A percentile compares a stretch with the other conserved stretches of the same genome.
Conservation (phyloP, 495 filamentous ascomycete genomes). For the Bacidia gigantensis region DNA sequence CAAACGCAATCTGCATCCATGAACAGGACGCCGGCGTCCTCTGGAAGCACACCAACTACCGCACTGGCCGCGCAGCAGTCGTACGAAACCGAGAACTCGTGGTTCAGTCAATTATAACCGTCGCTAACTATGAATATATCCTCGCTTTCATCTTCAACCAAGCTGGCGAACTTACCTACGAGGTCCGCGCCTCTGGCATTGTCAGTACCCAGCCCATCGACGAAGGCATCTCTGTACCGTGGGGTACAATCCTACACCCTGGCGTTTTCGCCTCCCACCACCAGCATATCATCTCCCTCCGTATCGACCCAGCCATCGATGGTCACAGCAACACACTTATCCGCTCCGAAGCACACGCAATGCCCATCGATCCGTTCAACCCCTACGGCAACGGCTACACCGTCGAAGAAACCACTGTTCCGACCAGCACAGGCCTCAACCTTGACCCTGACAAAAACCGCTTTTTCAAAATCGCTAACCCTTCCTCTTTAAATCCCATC, state of each 20-base stretch:
- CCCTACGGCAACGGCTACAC: slow-evolving; percentile 69
- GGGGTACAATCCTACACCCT: slow-evolving; percentile 77
- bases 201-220: slow-evolving; percentile 74
- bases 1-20: slow-evolving; percentile 51
- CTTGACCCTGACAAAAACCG: slow-evolving; percentile 49
- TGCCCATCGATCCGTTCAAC: slow-evolving; percentile 62
- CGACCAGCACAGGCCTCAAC: slow-evolving; percentile 48
- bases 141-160: slow-evolving; percentile 78
- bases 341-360: slow-evolving; percentile 57
- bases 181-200: slow-evolving; percentile 77
- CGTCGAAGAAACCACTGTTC: slow-evolving; percentile 45
- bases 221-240: slow-evolving; percentile 49
- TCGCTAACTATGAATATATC: slow-evolving; percentile 77
- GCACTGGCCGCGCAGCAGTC: slow-evolving; percentile 44
- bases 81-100: slow-evolving; percentile 49
- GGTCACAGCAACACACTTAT: slow-evolving; percentile 58
- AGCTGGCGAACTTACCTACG: slow-evolving; percentile 64
- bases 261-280: slow-evolving; percentile 70
- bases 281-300: slow-evolving; percentile 83
- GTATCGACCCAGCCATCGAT: slow-evolving; percentile 71
- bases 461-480: slow-evolving; percentile 70
- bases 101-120: slow-evolving; percentile 61
- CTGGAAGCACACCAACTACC: slow-evolving; percentile 57
- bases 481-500: slow-evolving; percentile 47
- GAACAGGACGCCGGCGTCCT: slow-evolving; percentile 54